Evolutionary conservation across 164 flowering plant species (phyloP).

Genomic region (Sedum album): DNA sequence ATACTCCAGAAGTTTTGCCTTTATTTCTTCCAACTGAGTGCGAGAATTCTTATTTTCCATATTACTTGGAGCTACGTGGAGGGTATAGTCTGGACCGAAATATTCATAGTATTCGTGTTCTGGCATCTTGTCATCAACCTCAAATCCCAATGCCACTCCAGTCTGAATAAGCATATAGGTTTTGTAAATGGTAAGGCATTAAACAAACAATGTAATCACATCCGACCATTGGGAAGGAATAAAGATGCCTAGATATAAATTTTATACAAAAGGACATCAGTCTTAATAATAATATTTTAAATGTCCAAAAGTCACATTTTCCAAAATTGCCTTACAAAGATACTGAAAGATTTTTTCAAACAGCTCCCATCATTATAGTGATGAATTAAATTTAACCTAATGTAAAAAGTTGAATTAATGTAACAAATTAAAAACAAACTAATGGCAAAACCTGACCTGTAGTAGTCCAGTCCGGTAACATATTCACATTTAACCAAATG

Average conservation of each 20-base stretch:
- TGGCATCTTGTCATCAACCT: slow-evolving; percentile 80
- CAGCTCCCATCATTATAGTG: neutral
- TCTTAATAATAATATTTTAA: neutral
- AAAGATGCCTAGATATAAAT: neutral
- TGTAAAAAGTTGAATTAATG: no score
- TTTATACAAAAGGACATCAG: neutral
- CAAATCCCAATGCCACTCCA: slow-evolving; percentile 78
- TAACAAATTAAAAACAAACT: neutral
- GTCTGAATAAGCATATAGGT: slow-evolving; percentile 31
- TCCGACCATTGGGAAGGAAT: neutral
- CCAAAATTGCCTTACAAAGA: neutral
- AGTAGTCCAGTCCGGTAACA: neutral
- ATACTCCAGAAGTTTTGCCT: slow-evolving; percentile 54
- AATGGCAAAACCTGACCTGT: neutral
- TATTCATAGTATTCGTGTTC: slow-evolving; percentile 78
- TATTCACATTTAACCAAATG: neutral
- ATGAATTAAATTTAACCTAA: no score
- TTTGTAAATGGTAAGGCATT: neutral
- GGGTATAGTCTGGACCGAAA: slow-evolving; percentile 79
- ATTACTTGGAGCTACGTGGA: slow-evolving; percentile 86
- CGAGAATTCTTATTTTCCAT: slow-evolving; percentile 83
- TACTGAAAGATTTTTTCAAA: neutral
- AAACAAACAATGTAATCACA: neutral
- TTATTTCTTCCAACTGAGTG: slow-evolving; percentile 50
- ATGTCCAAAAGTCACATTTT: no score